A percentile compares a stretch with the other conserved stretches of the same genome.
phyloP scores from a whole-genome alignment of 2,329 filamentous ascomycete species.

The Bipolaris zeicola region DNA sequence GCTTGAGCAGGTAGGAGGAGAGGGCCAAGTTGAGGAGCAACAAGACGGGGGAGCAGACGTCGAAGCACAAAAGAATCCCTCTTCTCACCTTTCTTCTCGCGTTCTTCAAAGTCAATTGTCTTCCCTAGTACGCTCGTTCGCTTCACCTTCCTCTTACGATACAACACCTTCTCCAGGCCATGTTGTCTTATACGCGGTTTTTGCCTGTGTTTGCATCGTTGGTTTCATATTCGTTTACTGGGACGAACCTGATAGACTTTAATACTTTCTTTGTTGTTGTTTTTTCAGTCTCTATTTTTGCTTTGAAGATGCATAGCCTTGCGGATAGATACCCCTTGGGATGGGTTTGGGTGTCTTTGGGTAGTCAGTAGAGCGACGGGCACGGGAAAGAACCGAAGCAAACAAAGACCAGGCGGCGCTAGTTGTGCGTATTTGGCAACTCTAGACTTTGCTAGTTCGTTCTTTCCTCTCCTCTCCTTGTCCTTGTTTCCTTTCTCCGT shows the following conservation, averaged over 20 bases:
- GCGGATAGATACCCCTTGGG: constrained; percentile 14
- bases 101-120: background rate
- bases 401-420: background rate
- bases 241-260: constrained; percentile 4
- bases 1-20: constrained; percentile 4
- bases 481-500: background rate
- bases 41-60: constrained; percentile 6
- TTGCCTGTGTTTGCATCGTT: constrained; percentile 5
- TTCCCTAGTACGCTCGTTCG: background rate
- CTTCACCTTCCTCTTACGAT: background rate
- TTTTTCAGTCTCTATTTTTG: background rate
- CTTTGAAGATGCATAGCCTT: constrained; percentile 18
- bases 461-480: background rate
- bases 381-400: background rate
- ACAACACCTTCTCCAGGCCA: background rate
- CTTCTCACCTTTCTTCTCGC: background rate
- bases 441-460: background rate
- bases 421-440: constrained; percentile 5
- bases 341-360: constrained; percentile 6
- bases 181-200: background rate
- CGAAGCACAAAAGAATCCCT: constrained; percentile 4
- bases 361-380: constrained; percentile 1
- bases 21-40: background rate
- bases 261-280: constrained; percentile 1
- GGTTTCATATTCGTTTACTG: constrained; percentile 9